Evolutionary conservation across 1,139 yeast genomes (phyloP).

Genomic region (Yamadazyma triangularis): DNA sequence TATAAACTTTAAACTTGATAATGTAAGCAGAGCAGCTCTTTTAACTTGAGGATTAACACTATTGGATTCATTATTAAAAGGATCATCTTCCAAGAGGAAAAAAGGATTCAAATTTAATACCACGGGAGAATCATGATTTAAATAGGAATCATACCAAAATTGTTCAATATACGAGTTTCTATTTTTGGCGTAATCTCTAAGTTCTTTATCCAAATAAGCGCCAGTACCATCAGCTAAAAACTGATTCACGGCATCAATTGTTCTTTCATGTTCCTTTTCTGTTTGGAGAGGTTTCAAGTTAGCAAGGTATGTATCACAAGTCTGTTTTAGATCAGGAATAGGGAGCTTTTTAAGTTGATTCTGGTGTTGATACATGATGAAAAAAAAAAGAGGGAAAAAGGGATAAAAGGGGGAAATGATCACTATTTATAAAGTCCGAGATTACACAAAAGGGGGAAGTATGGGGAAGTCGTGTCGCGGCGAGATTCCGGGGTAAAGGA

Average conservation of each 20-base stretch:
- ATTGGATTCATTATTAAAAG: constrained; percentile 63
- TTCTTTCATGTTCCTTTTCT: constrained; percentile 59
- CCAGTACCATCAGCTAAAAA: constrained; percentile 57
- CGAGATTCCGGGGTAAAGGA: no score
- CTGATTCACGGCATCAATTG: constrained; percentile 54
- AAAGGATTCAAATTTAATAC: constrained; percentile 86
- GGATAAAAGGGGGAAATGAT: no score
- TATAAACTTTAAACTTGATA: constrained; percentile 73
- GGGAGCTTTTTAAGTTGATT: constrained; percentile 61
- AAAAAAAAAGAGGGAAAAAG: no score
- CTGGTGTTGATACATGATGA: constrained; percentile 58
- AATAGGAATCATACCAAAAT: constrained; percentile 88
- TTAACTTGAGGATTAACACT: constrained; percentile 64
- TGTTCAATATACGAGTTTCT: constrained; percentile 84
- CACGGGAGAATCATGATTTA: constrained; percentile 83
- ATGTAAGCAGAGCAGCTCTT: constrained; percentile 77
- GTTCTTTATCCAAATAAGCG: constrained; percentile 56
- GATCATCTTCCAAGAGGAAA: constrained; percentile 84
- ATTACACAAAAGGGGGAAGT: no score
- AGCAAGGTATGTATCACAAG: constrained; percentile 60
- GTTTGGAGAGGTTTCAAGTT: constrained; percentile 75
- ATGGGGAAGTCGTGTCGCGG: no score
- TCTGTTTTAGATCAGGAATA: constrained; percentile 65
- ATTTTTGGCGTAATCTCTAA: constrained; percentile 57
- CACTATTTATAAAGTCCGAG: no score